Conservation (phyloP, 2,329 filamentous ascomycete species). For the Colletotrichum sansevieriae region DNA sequence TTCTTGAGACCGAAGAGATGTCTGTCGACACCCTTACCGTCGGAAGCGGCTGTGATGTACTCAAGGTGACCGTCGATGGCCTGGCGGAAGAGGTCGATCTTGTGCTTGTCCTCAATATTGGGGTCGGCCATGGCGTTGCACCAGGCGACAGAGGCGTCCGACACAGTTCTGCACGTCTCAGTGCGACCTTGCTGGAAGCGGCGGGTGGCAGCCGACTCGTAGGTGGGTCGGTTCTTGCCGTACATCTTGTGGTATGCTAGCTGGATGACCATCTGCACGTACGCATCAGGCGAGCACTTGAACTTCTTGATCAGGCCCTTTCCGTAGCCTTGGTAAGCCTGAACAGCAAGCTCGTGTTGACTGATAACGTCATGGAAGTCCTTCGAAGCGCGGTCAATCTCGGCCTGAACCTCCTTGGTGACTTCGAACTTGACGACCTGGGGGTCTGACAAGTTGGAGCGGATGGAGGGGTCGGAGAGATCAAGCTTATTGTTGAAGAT, state of each 20-base stretch:
- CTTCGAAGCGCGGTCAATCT: constrained; percentile 81
- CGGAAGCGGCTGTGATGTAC: constrained; percentile 90
- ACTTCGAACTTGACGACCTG: constrained; percentile 82
- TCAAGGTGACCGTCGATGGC: constrained; percentile 86
- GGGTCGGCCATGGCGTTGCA: constrained; percentile 87
- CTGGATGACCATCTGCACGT: constrained; percentile 98
- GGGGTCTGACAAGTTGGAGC: constrained; percentile 88
- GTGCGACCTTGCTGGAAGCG: constrained; percentile 97
- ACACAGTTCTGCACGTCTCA: constrained; percentile 93
- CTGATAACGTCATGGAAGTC: constrained; percentile 88
- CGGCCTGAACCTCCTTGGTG: constrained; percentile 77
- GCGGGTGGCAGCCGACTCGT: constrained; percentile 94
- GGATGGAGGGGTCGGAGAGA: constrained; percentile 81
- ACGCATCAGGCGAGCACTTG: constrained; percentile 97
- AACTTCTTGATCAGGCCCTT: constrained; percentile 99
- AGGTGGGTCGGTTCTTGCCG: constrained; percentile 96
- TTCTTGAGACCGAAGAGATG: constrained; percentile 99
- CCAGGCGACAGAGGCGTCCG: constrained; percentile 91
- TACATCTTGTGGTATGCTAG: constrained; percentile 99
- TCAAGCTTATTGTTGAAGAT: constrained; percentile 97
- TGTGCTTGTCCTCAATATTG: constrained; percentile 71
- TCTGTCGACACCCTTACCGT: constrained; percentile 94
- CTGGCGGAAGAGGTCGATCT: constrained; percentile 81
- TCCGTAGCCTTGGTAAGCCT: constrained; percentile 97
- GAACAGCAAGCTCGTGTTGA: constrained; percentile 90